Conservation (phyloP, 176 grass and related monocot genomes). For the Olyra latifolia region DNA sequence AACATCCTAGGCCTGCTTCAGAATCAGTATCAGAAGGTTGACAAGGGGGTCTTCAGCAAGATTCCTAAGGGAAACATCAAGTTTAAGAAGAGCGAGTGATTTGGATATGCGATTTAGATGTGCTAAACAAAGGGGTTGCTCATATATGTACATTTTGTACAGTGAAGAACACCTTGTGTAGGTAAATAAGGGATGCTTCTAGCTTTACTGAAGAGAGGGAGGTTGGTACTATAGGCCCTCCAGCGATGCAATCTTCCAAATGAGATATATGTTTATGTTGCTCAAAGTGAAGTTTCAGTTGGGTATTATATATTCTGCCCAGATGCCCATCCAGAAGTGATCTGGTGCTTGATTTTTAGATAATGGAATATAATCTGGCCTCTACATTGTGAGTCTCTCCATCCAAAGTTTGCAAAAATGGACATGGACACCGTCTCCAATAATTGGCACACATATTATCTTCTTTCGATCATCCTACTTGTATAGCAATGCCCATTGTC, state of each 20-base stretch:
- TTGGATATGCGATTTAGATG: neutral
- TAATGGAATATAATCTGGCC: too few species aligned
- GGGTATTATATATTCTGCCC: too few species aligned
- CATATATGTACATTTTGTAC: neutral
- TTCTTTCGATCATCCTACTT: too few species aligned
- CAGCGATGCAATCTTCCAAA: neutral
- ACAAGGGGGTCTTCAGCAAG: conserved; percentile 59
- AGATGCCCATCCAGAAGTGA: too few species aligned
- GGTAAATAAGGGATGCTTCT: neutral
- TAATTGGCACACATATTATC: too few species aligned
- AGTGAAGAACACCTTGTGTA: neutral
- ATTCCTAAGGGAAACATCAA: conserved; percentile 65
- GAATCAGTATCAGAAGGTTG: conserved; percentile 64
- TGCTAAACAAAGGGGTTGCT: neutral
- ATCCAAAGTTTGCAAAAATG: too few species aligned
- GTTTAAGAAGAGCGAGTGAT: conserved; percentile 58
- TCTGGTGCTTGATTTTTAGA: too few species aligned
- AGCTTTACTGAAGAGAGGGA: neutral
- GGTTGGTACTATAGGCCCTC: neutral
- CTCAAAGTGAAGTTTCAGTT: neutral
- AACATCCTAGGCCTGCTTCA: conserved; percentile 62
- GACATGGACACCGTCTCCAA: too few species aligned
- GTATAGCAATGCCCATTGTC: too few species aligned
- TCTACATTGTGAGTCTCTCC: too few species aligned
- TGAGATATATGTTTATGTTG: neutral